Conservation (phyloP, 2,329 filamentous ascomycete genomes). For the Exophiala lecanii-corni region DNA sequence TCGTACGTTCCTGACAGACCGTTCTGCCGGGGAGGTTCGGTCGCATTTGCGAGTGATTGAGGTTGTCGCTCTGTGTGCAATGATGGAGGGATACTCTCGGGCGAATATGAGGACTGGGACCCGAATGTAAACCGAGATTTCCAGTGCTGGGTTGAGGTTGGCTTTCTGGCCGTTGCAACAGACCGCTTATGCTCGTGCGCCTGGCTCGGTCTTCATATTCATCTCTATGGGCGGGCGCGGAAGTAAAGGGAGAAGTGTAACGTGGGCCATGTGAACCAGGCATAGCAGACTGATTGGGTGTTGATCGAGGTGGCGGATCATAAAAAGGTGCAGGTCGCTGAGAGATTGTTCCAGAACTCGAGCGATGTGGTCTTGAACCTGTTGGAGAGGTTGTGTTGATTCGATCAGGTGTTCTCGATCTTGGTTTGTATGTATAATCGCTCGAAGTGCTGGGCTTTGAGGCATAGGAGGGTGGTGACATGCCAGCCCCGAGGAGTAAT, state of each 20-base stretch:
- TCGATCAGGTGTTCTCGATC: conserved; percentile 67
- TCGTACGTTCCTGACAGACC: conserved; percentile 20
- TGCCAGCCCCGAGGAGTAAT: conserved; percentile 34
- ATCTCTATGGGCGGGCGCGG: conserved; percentile 13
- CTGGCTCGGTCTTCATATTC: conserved; percentile 28
- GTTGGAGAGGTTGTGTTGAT: conserved; percentile 35
- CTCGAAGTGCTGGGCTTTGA: conserved; percentile 42
- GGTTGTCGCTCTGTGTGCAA: conserved; percentile 12
- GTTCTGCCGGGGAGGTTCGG: conserved; percentile 19
- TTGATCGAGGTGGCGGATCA: conserved; percentile 11
- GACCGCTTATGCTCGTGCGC: conserved; percentile 42
- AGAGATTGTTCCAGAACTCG: conserved; percentile 25
- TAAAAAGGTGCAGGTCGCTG: conserved; percentile 21
- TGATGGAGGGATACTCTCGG: conserved; percentile 21
- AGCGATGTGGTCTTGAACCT: conserved; percentile 29
- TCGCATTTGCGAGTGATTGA: conserved; percentile 3
- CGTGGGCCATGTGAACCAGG: conserved; percentile 11
- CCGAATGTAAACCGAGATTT: conserved; percentile 8
- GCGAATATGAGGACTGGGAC: conserved; percentile 11
- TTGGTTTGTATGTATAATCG: conserved; percentile 60
- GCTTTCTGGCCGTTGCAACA: conserved; percentile 39
- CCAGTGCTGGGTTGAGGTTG: conserved; percentile 21
- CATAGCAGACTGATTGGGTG: conserved; percentile 3
- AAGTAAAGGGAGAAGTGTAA: conserved; percentile 17
- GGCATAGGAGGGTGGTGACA: conserved; percentile 41